phyloP scores from a whole-genome alignment of 2,329 filamentous ascomycete genomes.

The Fusarium beomiforme region DNA sequence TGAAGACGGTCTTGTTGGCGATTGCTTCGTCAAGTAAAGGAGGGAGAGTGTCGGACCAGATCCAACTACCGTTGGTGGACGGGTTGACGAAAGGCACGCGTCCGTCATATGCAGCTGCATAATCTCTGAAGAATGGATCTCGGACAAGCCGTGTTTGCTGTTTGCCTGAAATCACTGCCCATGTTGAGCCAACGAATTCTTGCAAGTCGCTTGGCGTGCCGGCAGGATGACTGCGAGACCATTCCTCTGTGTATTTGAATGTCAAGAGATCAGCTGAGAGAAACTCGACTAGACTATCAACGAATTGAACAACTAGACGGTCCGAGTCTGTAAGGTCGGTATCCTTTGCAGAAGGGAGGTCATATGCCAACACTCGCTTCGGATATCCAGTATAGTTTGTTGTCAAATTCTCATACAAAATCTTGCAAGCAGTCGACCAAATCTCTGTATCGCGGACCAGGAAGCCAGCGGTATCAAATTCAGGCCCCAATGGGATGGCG shows the following conservation, averaged over 20 bases:
- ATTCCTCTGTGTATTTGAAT: not conserved
- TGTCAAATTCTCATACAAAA: not conserved
- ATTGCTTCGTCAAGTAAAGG: accelerated
- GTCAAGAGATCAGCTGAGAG: not conserved
- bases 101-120: not conserved
- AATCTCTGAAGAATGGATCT: not conserved
- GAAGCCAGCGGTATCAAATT: not conserved
- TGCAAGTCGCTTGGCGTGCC: not conserved
- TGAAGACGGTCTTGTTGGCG: not conserved
- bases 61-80: not conserved
- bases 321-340: accelerated
- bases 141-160: not conserved
- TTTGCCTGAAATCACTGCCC: not conserved
- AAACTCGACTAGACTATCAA: not conserved
- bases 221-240: not conserved
- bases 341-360: accelerated
- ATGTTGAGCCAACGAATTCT: not conserved
- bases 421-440: not conserved
- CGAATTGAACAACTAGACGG: not conserved
- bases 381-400: not conserved
- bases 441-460: not conserved
- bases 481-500: not conserved
- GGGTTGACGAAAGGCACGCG: not conserved
- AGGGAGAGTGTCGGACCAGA: not conserved
- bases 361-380: not conserved